Evolutionary conservation across 306 rosid species (phyloP).

Genomic region (Ceratonia siliqua): DNA sequence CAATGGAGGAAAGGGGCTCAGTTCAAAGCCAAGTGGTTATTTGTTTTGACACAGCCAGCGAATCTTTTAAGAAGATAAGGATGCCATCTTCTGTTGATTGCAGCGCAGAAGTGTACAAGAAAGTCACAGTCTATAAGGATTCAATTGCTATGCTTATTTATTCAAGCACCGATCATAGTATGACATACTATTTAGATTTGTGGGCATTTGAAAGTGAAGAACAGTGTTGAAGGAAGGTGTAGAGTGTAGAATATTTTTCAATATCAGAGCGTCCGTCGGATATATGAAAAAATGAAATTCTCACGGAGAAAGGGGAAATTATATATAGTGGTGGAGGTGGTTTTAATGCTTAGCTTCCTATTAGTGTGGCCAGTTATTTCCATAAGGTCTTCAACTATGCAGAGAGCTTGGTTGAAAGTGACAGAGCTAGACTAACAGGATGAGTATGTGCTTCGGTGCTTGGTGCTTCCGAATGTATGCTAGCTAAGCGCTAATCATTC

Average conservation of each 20-base stretch:
- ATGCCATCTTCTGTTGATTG: background rate
- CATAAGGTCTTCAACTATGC: too few relatives aligned
- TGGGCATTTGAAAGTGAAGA: background rate
- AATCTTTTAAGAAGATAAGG: too few relatives aligned
- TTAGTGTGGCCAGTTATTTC: too few relatives aligned
- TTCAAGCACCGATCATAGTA: background rate
- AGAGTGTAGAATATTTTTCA: background rate
- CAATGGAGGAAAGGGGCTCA: background rate
- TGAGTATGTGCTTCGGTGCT: too few relatives aligned
- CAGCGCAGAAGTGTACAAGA: background rate
- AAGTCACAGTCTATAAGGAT: background rate
- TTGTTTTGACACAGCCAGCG: background rate
- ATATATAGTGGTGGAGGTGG: background rate
- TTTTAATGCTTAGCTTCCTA: background rate
- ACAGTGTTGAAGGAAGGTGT: background rate
- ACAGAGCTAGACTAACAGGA: too few relatives aligned
- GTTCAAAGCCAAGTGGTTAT: too few relatives aligned
- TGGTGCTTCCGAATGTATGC: too few relatives aligned
- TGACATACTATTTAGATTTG: background rate
- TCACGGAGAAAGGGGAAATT: too few relatives aligned
- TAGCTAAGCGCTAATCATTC: too few relatives aligned
- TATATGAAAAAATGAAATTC: too few relatives aligned
- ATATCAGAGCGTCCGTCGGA: too few relatives aligned
- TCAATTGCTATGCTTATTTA: background rate
- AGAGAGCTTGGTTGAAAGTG: too few relatives aligned